Conservation (phyloP, 805 yeast species). For the Tetrapisispora namnaoensis region DNA sequence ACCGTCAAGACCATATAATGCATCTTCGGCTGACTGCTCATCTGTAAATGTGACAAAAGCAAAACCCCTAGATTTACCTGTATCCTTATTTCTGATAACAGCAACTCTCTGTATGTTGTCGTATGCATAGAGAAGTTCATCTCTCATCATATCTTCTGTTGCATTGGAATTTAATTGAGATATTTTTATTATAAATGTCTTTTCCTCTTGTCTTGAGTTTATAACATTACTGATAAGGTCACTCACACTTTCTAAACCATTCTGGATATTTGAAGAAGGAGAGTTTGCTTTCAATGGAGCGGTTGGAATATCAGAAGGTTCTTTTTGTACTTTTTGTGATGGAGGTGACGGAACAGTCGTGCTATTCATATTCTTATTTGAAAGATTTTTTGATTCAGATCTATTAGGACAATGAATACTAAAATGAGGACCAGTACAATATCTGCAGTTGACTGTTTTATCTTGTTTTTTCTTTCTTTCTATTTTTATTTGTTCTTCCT, state of each 20-base stretch:
- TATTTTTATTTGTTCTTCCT: slow-evolving; percentile 51
- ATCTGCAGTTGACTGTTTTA: slow-evolving; percentile 61
- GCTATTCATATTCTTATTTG: not conserved
- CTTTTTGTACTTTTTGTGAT: not conserved
- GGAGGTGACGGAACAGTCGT: not conserved
- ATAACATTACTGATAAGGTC: slow-evolving; percentile 31
- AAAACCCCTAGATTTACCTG: slow-evolving; percentile 93
- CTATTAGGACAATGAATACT: slow-evolving; percentile 76
- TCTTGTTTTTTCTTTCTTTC: slow-evolving; percentile 33
- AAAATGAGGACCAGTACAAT: slow-evolving; percentile 89
- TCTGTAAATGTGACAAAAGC: slow-evolving; percentile 86
- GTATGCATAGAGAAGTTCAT: slow-evolving; percentile 55
- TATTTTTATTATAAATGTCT: slow-evolving; percentile 76
- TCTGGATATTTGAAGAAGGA: slow-evolving; percentile 12
- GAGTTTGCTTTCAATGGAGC: not conserved
- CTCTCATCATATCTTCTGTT: slow-evolving; percentile 68
- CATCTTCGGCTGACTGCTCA: slow-evolving; percentile 61
- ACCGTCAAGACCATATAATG: slow-evolving; percentile 70
- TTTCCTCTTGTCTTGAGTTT: slow-evolving; percentile 58
- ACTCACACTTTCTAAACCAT: slow-evolving; percentile 31
- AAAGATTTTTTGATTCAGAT: not conserved
- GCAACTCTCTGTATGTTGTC: slow-evolving; percentile 59
- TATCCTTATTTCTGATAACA: slow-evolving; percentile 51
- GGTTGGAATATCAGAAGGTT: not conserved
- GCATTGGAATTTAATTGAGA: slow-evolving; percentile 83